These are phyloP conservation scores for Ogataea kodamae DNA, from an alignment of 805 yeast genomes.

Conservation along the genomic window DNA sequence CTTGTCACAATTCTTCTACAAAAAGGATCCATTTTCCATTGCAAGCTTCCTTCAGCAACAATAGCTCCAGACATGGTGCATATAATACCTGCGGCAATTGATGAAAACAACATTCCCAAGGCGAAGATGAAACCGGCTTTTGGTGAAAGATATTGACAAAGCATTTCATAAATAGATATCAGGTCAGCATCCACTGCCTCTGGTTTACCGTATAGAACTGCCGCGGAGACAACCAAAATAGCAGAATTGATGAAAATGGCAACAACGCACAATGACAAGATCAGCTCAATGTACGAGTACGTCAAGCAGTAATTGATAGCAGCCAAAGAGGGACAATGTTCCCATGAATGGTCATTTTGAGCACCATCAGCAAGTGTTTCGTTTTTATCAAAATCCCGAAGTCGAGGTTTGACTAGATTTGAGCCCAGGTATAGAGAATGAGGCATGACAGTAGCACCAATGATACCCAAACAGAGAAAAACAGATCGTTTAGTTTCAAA, in stretches of 20 bases:
- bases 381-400: conserved; percentile 62
- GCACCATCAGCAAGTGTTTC: conserved; percentile 50
- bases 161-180: conserved; percentile 67
- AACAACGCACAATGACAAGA: conserved; percentile 66
- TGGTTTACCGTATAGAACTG: conserved; percentile 65
- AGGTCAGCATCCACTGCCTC: conserved; percentile 80
- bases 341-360: no score
- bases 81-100: conserved; percentile 88
- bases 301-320: conserved; percentile 72
- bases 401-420: conserved; percentile 81
- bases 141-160: conserved; percentile 59
- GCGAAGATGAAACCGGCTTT: conserved; percentile 83
- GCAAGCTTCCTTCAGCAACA: conserved; percentile 85
- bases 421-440: conserved; percentile 83
- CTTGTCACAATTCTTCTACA: conserved; percentile 74
- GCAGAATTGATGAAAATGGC: conserved; percentile 87
- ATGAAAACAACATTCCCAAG: conserved; percentile 78
- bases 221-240: conserved; percentile 77
- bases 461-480: conserved; percentile 74
- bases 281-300: conserved; percentile 69
- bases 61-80: conserved; percentile 94
- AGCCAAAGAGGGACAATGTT: conserved; percentile 70
- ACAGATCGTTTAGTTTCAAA: conserved; percentile 61
- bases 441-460: conserved; percentile 96
- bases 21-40: conserved; percentile 82